These are phyloP conservation scores for Suillus americanus DNA, from an alignment of 768 basidiomycete species.

Conservation along the genomic window DNA sequence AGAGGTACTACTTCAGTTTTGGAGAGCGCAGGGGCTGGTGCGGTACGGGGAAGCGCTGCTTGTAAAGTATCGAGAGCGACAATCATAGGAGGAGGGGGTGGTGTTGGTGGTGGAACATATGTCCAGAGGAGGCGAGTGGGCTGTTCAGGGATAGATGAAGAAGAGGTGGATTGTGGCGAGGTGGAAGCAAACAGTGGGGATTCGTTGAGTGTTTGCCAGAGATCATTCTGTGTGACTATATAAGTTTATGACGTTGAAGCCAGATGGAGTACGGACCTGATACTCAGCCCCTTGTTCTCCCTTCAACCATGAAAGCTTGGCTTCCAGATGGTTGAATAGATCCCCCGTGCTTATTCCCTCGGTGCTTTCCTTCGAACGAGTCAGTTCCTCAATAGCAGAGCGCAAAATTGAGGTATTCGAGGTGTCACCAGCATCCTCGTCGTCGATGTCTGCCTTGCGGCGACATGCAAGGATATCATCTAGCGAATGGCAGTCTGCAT, in stretches of 20 bases:
- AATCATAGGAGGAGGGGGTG: constrained; percentile 30
- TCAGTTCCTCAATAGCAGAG: constrained; percentile 56
- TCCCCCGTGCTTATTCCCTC: constrained; percentile 53
- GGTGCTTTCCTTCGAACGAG: constrained; percentile 32
- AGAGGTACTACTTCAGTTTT: constrained; percentile 21
- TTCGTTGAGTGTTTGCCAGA: constrained; percentile 62
- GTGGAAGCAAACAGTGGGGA: constrained; percentile 49
- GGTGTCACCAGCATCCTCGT: constrained; percentile 29
- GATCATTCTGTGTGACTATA: constrained; percentile 33
- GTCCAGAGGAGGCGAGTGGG: constrained; percentile 37
- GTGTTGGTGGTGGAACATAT: constrained; percentile 32
- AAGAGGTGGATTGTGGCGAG: constrained; percentile 13
- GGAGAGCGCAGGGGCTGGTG: constrained; percentile 15
- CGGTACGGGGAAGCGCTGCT: constrained; percentile 19
- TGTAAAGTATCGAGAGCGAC: constrained; percentile 20
- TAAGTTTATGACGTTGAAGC: constrained; percentile 5
- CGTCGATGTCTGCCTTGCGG: background rate
- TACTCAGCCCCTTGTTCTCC: constrained; percentile 49
- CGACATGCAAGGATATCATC: constrained; percentile 34
- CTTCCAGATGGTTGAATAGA: constrained; percentile 57
- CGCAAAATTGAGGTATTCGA: constrained; percentile 59
- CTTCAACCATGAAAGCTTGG: constrained; percentile 56
- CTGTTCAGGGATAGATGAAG: constrained; percentile 13
- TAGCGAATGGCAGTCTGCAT: constrained; percentile 45
- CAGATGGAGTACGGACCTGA: constrained; percentile 44